These are phyloP conservation scores for Sporothrix pallida DNA, from an alignment of 2,329 filamentous ascomycete species.

Conservation along the genomic window DNA sequence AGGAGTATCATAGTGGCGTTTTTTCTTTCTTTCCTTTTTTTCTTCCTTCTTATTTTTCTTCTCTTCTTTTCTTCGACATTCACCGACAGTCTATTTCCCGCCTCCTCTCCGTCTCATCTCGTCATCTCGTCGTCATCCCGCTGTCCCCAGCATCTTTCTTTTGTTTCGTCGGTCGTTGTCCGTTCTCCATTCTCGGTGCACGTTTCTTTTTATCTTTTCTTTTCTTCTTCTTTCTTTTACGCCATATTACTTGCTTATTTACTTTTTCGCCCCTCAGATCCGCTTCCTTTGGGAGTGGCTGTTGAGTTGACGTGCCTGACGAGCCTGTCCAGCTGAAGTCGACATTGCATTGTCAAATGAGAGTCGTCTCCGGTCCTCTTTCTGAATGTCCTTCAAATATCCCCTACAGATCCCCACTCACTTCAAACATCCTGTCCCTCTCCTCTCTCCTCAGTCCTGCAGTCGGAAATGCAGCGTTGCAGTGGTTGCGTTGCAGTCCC, in stretches of 20 bases:
- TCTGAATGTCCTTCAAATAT: neutral
- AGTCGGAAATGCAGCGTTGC: neutral
- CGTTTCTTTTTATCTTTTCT: neutral
- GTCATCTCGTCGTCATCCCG: slow-evolving; percentile 14
- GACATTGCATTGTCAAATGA: slow-evolving; percentile 2
- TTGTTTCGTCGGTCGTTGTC: neutral
- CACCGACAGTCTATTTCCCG: neutral
- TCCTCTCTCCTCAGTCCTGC: neutral
- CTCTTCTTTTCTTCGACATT: neutral
- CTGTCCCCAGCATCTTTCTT: neutral
- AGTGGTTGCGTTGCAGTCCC: slow-evolving; percentile 15
- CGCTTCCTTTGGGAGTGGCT: neutral
- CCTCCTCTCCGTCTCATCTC: neutral
- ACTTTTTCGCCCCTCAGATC: neutral
- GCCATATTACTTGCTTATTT: neutral
- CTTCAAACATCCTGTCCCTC: slow-evolving; percentile 7
- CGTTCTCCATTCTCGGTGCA: no score
- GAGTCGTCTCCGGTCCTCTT: neutral
- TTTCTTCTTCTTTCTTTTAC: neutral
- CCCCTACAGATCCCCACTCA: slow-evolving; percentile 6
- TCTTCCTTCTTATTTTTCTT: neutral
- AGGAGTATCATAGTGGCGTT: neutral
- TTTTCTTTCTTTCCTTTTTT: no score
- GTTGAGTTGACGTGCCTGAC: neutral
- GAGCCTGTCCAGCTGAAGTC: slow-evolving; percentile 10